Conservation (phyloP, 257 asterid species). For the Nicotiana noctiflora region DNA sequence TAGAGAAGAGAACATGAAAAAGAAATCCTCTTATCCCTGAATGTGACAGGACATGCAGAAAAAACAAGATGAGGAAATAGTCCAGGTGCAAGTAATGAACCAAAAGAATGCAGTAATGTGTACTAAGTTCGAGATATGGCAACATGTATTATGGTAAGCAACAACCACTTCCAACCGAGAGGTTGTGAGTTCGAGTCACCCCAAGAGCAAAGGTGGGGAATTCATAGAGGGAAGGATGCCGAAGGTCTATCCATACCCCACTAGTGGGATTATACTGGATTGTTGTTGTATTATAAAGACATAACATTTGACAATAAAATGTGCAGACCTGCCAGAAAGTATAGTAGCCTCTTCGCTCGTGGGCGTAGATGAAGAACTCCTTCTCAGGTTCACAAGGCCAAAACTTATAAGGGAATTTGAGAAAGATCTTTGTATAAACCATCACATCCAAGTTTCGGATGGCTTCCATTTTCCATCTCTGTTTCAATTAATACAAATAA, state of each 20-base stretch:
- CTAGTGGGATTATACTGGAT: too few relatives aligned
- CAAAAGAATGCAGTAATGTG: not conserved
- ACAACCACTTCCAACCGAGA: too few relatives aligned
- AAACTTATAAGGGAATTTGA: conserved; percentile 68
- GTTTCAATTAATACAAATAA: conserved; percentile 22
- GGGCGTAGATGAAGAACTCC: conserved; percentile 91
- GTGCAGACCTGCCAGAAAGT: conserved; percentile 90
- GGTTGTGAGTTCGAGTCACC: too few relatives aligned
- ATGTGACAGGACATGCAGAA: not conserved
- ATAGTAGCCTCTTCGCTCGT: conserved; percentile 83
- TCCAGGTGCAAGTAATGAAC: not conserved
- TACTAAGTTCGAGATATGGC: not conserved
- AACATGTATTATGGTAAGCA: not conserved
- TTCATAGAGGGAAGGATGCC: too few relatives aligned
- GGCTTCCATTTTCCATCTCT: conserved; percentile 95
- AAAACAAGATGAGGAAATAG: not conserved
- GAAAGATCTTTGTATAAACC: conserved; percentile 87
- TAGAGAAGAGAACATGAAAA: not conserved
- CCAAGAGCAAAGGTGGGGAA: too few relatives aligned
- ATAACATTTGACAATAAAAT: not conserved
- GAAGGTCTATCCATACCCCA: too few relatives aligned
- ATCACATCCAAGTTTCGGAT: conserved; percentile 58
- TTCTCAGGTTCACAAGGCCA: conserved; percentile 90
- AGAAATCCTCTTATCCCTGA: not conserved
- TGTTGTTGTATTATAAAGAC: not conserved